Base-by-base conservation (phyloP, 148 eudicot species). In the Salicornia ramosissima region DNA sequence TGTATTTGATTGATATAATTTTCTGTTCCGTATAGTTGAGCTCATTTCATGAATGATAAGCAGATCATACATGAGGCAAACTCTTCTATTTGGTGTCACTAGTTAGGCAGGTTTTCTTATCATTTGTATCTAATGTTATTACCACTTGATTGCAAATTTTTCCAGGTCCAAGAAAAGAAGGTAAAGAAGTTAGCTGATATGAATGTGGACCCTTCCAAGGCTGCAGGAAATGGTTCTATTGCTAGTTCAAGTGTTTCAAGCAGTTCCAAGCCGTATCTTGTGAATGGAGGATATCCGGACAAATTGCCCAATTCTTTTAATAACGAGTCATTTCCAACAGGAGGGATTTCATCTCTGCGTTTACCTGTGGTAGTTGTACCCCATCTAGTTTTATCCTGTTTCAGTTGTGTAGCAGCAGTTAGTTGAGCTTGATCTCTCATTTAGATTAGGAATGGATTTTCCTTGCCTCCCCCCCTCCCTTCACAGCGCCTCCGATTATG, bases 141-240 rank as follows among this genome's bases (percentile, higher is more conserved):
- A 29, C 71, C 31, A 68, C 33, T 74, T 51, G 62, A 12, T 61
- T 56, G 64, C 33, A 46, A 39, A 53, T 60, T 69, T 65, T 30
- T 30, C 53, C 86, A 89, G 95, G 89, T 89, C 67, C 91, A 89
- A 77, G 95, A 89, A 78, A 86, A 86, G 83, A 89, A 86, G 80
- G 71, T 89, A 67, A 89, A 85, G 82, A 86, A 86, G 83, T 73
- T 89, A 46, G 65, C 81, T 79, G 87, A 86, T 24, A 81, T 89
- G 90, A 86, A 82, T 75, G 47, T 77, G 65, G 86, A 82, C 79
- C 67, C 86, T 68, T 74, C 80, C 56, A 86, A 80, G 78, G 68
- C 80, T 64, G 65, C 78, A 46, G 85, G 80, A 73, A 89, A 85
- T 74, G 87, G 90, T 52, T 50, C 70, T 74, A 56, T 53, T 81